Percentiles rank a stretch among this genome's conserved stretches.
These are phyloP conservation scores for Tolypocladium capitatum DNA, from an alignment of 2,329 filamentous ascomycete genomes.

Conservation along the genomic window DNA sequence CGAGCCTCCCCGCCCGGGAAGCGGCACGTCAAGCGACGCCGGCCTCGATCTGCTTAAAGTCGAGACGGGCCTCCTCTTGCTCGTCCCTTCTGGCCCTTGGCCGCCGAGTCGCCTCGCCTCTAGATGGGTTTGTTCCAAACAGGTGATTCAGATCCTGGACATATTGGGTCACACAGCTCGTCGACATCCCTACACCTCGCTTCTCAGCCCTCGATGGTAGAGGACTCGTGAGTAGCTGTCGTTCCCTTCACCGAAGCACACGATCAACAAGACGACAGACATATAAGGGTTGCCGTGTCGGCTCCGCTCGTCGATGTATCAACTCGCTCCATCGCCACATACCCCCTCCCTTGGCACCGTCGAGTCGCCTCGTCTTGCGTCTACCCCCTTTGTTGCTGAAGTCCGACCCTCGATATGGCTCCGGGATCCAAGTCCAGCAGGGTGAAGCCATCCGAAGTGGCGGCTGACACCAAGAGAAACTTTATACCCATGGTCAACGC, in stretches of 20 bases:
- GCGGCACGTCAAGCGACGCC: constrained; percentile 3
- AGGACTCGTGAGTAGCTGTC: neutral
- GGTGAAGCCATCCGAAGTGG: constrained; percentile 44
- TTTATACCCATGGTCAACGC: constrained; percentile 53
- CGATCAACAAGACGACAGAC: neutral
- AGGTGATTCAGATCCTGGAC: constrained; percentile 22
- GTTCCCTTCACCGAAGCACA: neutral
- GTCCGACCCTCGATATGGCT: constrained; percentile 14
- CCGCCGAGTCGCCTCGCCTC: constrained; percentile 17
- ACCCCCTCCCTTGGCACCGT: neutral
- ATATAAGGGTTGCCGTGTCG: constrained; percentile 4
- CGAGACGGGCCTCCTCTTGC: constrained; percentile 2
- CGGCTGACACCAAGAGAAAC: constrained; percentile 56
- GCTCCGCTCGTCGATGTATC: constrained; percentile 6
- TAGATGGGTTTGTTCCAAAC: constrained; percentile 20
- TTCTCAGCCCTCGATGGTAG: constrained; percentile 3
- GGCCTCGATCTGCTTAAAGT: constrained; percentile 2
- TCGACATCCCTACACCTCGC: constrained; percentile 17
- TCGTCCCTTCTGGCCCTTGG: constrained; percentile 1
- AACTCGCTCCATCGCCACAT: constrained; percentile 1
- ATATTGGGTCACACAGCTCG: constrained; percentile 21
- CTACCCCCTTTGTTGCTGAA: neutral
- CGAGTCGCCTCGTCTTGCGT: neutral
- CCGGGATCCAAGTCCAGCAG: constrained; percentile 17
- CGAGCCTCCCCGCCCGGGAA: constrained; percentile 1